Conservation (phyloP, 1,139 yeast genomes). For the Hanseniaspora gamundiae region DNA sequence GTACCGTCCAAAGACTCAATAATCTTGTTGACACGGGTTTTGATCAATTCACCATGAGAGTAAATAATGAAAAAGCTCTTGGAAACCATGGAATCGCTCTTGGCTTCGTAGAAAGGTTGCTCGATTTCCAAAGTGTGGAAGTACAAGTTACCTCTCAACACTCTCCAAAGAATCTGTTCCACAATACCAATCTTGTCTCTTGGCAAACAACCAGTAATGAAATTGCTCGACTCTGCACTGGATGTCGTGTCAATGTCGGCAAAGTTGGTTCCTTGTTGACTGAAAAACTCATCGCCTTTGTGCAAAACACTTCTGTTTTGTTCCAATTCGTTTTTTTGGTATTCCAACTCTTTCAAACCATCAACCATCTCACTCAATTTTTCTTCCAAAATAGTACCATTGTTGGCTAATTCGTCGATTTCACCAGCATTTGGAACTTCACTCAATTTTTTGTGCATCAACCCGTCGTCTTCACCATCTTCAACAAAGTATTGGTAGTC, state of each 20-base stretch:
- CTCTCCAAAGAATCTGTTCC: slow-evolving; percentile 88
- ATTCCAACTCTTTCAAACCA: slow-evolving; percentile 41
- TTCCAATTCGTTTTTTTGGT: slow-evolving; percentile 42
- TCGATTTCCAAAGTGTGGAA: slow-evolving; percentile 58
- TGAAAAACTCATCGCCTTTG: slow-evolving; percentile 60
- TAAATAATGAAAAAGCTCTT: slow-evolving; percentile 75
- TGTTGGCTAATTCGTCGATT: slow-evolving; percentile 63
- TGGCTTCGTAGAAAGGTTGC: slow-evolving; percentile 42
- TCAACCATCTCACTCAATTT: slow-evolving; percentile 44
- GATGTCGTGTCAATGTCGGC: slow-evolving; percentile 9
- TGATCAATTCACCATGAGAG: slow-evolving; percentile 73
- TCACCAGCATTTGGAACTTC: slow-evolving; percentile 45
- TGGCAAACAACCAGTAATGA: slow-evolving; percentile 75
- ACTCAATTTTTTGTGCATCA: slow-evolving; percentile 15
- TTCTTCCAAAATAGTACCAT: slow-evolving; percentile 49
- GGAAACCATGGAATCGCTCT: slow-evolving; percentile 32
- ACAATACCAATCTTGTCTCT: slow-evolving; percentile 57
- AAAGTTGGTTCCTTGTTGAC: slow-evolving; percentile 17
- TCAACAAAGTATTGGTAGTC: slow-evolving; percentile 37
- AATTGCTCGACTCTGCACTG: slow-evolving; percentile 32
- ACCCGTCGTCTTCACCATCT: slow-evolving; percentile 13
- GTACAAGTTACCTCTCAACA: slow-evolving; percentile 77
- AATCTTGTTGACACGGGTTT: slow-evolving; percentile 56
- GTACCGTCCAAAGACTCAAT: slow-evolving; percentile 78
- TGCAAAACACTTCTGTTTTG: slow-evolving; percentile 60